Conservation (phyloP, 306 rosid genomes). For the Hippophae tibetana region DNA sequence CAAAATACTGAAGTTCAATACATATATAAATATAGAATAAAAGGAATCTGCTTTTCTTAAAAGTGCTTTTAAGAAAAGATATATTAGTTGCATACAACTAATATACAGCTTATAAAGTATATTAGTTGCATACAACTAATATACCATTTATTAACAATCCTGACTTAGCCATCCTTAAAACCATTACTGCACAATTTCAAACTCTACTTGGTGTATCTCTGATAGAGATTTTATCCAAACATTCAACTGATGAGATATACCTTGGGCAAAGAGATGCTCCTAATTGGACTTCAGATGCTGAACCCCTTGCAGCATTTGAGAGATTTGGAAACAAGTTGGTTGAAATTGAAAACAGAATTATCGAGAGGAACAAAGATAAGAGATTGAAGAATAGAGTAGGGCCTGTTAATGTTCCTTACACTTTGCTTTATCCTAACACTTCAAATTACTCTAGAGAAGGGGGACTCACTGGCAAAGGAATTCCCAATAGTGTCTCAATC, state of each 20-base stretch:
- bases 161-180: conserved; percentile 63
- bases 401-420: conserved; percentile 62
- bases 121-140: too few species aligned
- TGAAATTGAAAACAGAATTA: conserved; percentile 51
- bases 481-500: conserved; percentile 85
- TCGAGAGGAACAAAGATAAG: conserved; percentile 41
- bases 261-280: conserved; percentile 68
- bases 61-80: too few species aligned
- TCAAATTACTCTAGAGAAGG: conserved; percentile 51
- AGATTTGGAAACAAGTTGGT: conserved; percentile 40
- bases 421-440: conserved; percentile 70
- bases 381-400: conserved; percentile 72
- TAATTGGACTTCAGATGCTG: conserved; percentile 57
- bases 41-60: too few species aligned
- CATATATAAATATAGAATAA: too few species aligned
- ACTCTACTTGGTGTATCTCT: conserved; percentile 78
- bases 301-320: conserved; percentile 49
- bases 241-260: conserved; percentile 77
- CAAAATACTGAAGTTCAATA: too few species aligned
- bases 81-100: too few species aligned
- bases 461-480: conserved; percentile 88
- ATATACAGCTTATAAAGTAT: too few species aligned
- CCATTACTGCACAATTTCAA: conserved; percentile 85
- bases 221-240: conserved; percentile 72
- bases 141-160: too few species aligned